Percentiles rank a stretch among this genome's conserved stretches.
phyloP scores from a whole-genome alignment of 2,329 filamentous ascomycete genomes.

The Exophiala bonariae region DNA sequence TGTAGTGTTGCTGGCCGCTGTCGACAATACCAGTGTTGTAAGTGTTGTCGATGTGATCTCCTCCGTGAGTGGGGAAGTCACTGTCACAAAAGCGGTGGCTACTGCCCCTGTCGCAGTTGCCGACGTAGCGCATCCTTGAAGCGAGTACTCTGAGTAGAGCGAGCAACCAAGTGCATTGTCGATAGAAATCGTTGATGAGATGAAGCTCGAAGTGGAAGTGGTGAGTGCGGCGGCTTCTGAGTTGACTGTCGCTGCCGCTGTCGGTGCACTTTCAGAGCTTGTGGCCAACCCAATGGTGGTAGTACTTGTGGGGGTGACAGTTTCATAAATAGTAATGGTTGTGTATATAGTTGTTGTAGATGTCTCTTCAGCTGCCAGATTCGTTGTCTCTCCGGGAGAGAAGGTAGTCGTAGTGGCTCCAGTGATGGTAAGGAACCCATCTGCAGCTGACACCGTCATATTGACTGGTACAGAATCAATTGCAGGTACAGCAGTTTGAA shows the following conservation, averaged over 20 bases:
- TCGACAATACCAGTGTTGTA: slow-evolving; percentile 9
- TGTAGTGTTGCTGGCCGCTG: slow-evolving; percentile 11
- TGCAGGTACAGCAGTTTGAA: no score
- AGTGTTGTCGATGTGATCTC: slow-evolving; percentile 6
- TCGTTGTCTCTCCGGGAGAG: not conserved
- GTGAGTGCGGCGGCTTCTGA: slow-evolving; percentile 4
- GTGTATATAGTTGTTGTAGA: slow-evolving; percentile 6
- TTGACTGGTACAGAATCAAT: no score
- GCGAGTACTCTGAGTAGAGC: slow-evolving; percentile 2
- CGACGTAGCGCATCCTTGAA: slow-evolving; percentile 8
- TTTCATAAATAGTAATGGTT: slow-evolving; percentile 7
- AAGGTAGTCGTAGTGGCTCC: slow-evolving; percentile 13
- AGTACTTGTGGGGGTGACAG: slow-evolving; percentile 10
- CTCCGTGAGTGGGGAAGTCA: slow-evolving; percentile 9
- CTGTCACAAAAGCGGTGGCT: slow-evolving; percentile 11
- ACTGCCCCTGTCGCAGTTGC: not conserved
- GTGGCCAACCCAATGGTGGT: not conserved
- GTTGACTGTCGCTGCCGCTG: not conserved
- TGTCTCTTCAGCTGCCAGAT: slow-evolving; percentile 1
- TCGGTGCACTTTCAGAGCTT: not conserved
- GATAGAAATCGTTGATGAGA: slow-evolving; percentile 3
- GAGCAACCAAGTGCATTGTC: slow-evolving; percentile 8
- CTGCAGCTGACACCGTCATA: no score
- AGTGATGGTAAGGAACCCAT: slow-evolving; percentile 8
- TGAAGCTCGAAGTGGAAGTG: slow-evolving; percentile 1